Evolutionary conservation across 495 filamentous ascomycete genomes (phyloP).

Genomic region (Neohortaea acidophila): DNA sequence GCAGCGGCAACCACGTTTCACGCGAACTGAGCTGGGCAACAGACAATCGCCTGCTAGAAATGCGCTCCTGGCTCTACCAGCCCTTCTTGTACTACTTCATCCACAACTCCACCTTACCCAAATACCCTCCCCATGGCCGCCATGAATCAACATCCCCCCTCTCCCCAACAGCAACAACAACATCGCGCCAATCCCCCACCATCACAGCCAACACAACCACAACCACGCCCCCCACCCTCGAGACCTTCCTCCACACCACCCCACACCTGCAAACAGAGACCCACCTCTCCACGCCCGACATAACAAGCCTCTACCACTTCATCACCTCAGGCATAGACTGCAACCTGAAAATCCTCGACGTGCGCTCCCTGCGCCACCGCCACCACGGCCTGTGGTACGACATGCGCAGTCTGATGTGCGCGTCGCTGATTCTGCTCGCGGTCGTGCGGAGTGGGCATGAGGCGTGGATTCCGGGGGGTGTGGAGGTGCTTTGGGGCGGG

Average conservation of each 20-base stretch:
- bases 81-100: conserved; percentile 12
- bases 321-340: conserved; percentile 12
- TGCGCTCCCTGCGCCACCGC: conserved; percentile 10
- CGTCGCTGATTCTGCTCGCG: conserved; percentile 5
- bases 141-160: too few species aligned
- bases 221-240: too few species aligned
- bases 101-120: too few species aligned
- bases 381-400: conserved; percentile 15
- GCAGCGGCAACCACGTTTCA: conserved; percentile 1
- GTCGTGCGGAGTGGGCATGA: conserved; percentile 9
- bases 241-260: too few species aligned
- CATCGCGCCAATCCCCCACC: too few species aligned
- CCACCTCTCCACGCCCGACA: too few species aligned
- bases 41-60: conserved; percentile 10
- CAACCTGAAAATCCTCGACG: conserved; percentile 3
- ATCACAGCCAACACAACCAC: too few species aligned
- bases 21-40: conserved; percentile 13
- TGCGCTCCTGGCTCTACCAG: conserved; percentile 12
- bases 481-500: neutral
- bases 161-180: too few species aligned
- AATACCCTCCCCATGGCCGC: too few species aligned
- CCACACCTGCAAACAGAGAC: too few species aligned
- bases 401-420: conserved; percentile 4
- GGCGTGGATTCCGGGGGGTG: conserved; percentile 5
- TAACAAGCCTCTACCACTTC: conserved; percentile 3